A percentile compares a stretch with the other conserved stretches of the same genome.
These are phyloP conservation scores for Cordyceps fumosorosea DNA, from an alignment of 2,329 filamentous ascomycete genomes.

Conservation along the genomic window DNA sequence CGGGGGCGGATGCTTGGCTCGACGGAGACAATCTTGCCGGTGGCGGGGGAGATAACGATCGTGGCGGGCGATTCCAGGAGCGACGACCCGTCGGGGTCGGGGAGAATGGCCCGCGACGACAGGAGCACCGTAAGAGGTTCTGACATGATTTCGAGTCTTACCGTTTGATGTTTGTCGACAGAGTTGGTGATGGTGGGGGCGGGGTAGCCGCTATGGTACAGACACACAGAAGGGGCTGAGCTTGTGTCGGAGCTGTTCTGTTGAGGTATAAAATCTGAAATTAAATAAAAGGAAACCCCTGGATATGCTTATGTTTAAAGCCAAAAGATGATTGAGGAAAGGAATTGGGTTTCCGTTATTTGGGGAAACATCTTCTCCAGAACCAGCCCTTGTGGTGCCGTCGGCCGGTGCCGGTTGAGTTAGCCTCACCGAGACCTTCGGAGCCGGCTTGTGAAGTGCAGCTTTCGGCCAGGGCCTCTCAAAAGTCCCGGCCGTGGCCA, in stretches of 20 bases:
- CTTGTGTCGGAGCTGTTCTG: not conserved
- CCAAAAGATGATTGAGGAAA: not conserved
- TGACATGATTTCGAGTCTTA: conserved; percentile 8
- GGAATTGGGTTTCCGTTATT: not conserved
- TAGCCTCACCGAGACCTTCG: not conserved
- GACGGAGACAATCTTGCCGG: conserved; percentile 79
- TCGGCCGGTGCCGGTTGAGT: conserved; percentile 11
- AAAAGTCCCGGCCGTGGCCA: not conserved
- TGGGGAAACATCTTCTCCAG: not conserved
- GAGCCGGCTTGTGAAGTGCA: not conserved
- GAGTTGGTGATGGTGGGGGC: conserved; percentile 4
- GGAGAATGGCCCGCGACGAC: conserved; percentile 77
- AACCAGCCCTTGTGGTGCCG: conserved; percentile 5
- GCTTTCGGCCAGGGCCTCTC: not conserved
- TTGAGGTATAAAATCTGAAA: too few relatives aligned
- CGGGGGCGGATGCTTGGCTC: conserved; percentile 66
- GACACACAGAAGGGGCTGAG: not conserved
- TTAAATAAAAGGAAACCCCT: not conserved
- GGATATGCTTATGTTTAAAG: not conserved
- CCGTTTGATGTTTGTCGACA: not conserved
- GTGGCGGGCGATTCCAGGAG: conserved; percentile 71
- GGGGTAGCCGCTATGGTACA: conserved; percentile 6
- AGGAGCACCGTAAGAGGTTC: conserved; percentile 64
- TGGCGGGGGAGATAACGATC: conserved; percentile 66
- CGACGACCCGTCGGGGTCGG: conserved; percentile 51